Evolutionary conservation across 1,139 yeast species (phyloP).

Genomic region (Geotrichum reessii): DNA sequence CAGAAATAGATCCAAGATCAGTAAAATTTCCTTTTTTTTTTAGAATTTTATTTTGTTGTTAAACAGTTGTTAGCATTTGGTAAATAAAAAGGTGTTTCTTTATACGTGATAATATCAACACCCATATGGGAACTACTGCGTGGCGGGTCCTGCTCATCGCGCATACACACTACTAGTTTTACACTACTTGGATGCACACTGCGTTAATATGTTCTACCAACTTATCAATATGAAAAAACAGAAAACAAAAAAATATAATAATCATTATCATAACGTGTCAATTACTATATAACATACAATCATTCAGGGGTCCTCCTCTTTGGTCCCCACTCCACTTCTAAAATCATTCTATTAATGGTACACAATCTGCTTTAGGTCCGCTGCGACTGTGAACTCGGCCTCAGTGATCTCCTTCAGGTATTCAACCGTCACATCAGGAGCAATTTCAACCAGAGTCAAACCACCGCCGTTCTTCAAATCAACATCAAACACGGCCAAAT

Average conservation of each 20-base stretch:
- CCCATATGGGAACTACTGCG: neutral
- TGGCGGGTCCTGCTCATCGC: neutral
- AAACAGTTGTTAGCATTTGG: no score
- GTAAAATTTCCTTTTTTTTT: no score
- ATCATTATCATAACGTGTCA: neutral
- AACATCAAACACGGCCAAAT: conserved; percentile 44
- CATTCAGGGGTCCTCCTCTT: neutral
- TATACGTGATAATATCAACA: no score
- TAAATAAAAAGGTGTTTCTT: no score
- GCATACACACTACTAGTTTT: neutral
- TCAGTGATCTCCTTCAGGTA: conserved; percentile 39
- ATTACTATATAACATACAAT: neutral
- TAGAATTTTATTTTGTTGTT: no score
- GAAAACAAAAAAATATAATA: no score
- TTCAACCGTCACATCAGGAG: conserved; percentile 37
- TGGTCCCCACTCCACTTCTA: conserved; percentile 1
- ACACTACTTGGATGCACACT: neutral
- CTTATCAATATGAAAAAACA: neutral
- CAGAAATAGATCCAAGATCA: no score
- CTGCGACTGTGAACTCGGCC: conserved; percentile 37
- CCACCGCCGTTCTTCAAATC: conserved; percentile 33
- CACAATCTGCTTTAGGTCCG: conserved; percentile 28
- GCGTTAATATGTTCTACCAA: neutral
- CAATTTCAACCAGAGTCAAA: conserved; percentile 39
- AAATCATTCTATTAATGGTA: conserved; percentile 1